Base-by-base conservation (phyloP, 805 yeast species). In the Peterozyma xylosa region DNA sequence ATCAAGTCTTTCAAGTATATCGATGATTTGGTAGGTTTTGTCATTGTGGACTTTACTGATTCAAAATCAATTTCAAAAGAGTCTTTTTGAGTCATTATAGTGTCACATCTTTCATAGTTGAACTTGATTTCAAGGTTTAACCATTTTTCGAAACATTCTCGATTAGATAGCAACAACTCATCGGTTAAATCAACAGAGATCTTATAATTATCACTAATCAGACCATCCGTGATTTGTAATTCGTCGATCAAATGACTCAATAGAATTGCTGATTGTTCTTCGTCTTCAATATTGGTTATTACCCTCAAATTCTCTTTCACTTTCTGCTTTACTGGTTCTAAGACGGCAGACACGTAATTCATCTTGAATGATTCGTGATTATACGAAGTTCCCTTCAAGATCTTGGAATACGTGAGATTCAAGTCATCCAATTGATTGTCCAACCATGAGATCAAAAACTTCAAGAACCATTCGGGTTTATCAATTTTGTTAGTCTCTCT, bases 381-480 rank as follows among this genome's bases (percentile, higher is more conserved):
- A 42, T 30, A 58, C 43, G 17, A 50, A 41, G 41, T 55, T 41
- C 21, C 42, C 42, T 32, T 39, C 35, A 71, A 64, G 2, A 48
- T 40, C 9, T 29, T 37, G 9, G 62, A 65, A 17, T 69, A 54
- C 9, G 63, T 52, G 17, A 56, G 35, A 35, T 62, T 54, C 38
- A 70, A 42, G 14, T 50, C 14, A 33, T 60, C 46, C 42, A 59
- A 38, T 49, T 65, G 53, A 43, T 45, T 51, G 4, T 53, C 49
- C 15, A 76, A 43, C 47, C 70, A 74, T 11, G 66, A 64, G 46
- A 68, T 72, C 5, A 74, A 55, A 51, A 72, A 82, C 14, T 64
- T 59, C 47, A 82, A 69, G 3, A 80, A 73, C 82, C 87, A 83
- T 55, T 84, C 90, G 1, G 91, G 90, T 53, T 78, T 78, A 45